phyloP scores from a whole-genome alignment of 805 yeast species.

The Pichia cephalocereana region DNA sequence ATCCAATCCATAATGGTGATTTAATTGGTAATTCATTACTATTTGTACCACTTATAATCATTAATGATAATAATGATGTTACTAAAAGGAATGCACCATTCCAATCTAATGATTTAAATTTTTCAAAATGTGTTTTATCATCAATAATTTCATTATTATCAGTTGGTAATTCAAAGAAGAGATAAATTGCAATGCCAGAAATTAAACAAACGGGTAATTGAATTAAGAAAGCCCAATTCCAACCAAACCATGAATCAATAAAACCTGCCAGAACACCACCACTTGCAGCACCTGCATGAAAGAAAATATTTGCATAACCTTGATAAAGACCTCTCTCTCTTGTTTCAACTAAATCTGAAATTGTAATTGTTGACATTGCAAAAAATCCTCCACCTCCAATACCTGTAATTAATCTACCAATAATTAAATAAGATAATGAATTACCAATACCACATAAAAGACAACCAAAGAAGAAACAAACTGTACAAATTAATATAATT shows the following conservation, averaged over 20 bases:
- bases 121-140: slow-evolving; percentile 26
- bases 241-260: slow-evolving; percentile 43
- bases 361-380: slow-evolving; percentile 63
- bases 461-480: slow-evolving; percentile 31
- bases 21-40: slow-evolving; percentile 46
- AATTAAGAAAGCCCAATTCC: slow-evolving; percentile 54
- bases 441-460: slow-evolving; percentile 32
- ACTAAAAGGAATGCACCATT: slow-evolving; percentile 54
- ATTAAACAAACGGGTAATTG: slow-evolving; percentile 44
- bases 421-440: slow-evolving; percentile 34
- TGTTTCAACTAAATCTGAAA: slow-evolving; percentile 68
- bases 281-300: slow-evolving; percentile 64
- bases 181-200: slow-evolving; percentile 31
- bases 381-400: slow-evolving; percentile 85
- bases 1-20: slow-evolving; percentile 32
- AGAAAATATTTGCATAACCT: slow-evolving; percentile 70
- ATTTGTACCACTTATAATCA: slow-evolving; percentile 58
- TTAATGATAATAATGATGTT: slow-evolving; percentile 42
- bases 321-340: slow-evolving; percentile 75
- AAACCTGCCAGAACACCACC: slow-evolving; percentile 64
- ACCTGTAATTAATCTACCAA: slow-evolving; percentile 69
- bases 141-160: slow-evolving; percentile 13
- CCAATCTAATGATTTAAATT: slow-evolving; percentile 33
- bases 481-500: slow-evolving; percentile 26
- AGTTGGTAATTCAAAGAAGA: slow-evolving; percentile 30